These are phyloP conservation scores for Amanita jacksonii DNA, from an alignment of 768 basidiomycete species.

Conservation along the genomic window DNA sequence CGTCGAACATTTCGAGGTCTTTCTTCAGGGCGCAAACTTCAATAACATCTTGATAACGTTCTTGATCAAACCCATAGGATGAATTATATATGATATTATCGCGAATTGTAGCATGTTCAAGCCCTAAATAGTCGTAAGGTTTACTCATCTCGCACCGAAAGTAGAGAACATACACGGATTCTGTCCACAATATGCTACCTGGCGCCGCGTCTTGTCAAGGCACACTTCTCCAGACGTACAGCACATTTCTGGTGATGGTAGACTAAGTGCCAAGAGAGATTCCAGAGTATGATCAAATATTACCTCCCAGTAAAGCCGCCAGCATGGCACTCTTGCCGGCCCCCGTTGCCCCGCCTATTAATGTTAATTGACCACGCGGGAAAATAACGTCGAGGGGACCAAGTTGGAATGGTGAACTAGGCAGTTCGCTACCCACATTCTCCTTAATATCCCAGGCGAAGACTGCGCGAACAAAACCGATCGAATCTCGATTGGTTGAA, in stretches of 20 bases:
- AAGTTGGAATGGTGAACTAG: constrained; percentile 38
- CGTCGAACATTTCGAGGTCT: constrained; percentile 64
- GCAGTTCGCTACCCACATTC: constrained; percentile 14
- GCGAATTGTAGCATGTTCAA: constrained; percentile 72
- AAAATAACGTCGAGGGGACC: constrained; percentile 50
- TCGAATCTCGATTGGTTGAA: constrained; percentile 15
- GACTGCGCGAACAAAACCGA: constrained; percentile 45
- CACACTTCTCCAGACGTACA: constrained; percentile 43
- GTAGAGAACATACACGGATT: constrained; percentile 38
- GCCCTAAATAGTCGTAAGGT: constrained; percentile 32
- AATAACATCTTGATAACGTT: constrained; percentile 57
- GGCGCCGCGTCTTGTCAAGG: constrained; percentile 46
- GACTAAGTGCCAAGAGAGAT: constrained; percentile 3
- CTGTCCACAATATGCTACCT: constrained; percentile 62
- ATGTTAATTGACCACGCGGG: constrained; percentile 44
- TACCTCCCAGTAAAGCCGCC: constrained; percentile 59
- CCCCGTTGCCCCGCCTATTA: constrained; percentile 58
- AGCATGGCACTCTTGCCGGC: constrained; percentile 63
- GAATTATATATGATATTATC: constrained; percentile 77
- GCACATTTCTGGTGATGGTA: constrained; percentile 40
- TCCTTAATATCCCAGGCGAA: constrained; percentile 47
- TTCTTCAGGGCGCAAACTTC: constrained; percentile 66
- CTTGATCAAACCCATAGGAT: constrained; percentile 44
- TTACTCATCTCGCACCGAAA: not conserved
- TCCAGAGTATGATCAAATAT: constrained; percentile 10